These are phyloP conservation scores for Debaryomyces hansenii DNA, from an alignment of 805 yeast species.

Conservation along the genomic window DNA sequence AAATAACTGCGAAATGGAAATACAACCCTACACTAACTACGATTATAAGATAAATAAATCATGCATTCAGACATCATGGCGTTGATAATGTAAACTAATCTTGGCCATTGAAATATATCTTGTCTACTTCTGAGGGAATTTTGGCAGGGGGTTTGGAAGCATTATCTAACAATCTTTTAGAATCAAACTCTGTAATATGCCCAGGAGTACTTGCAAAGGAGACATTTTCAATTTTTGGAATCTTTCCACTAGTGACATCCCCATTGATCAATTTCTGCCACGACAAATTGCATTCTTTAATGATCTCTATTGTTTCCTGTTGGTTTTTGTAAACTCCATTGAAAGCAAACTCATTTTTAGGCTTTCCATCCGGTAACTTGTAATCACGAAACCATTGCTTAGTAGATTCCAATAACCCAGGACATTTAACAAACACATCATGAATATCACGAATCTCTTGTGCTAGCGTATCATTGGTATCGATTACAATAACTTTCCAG, in stretches of 20 bases:
- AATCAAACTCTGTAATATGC: conserved; percentile 16
- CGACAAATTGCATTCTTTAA: conserved; percentile 79
- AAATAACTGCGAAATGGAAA: neutral
- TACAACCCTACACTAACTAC: too few species aligned
- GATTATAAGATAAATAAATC: too few species aligned
- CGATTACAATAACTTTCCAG: conserved; percentile 91
- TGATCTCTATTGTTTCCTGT: conserved; percentile 80
- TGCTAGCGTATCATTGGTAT: conserved; percentile 82
- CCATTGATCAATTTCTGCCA: conserved; percentile 79
- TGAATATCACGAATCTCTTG: conserved; percentile 83
- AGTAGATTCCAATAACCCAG: conserved; percentile 91
- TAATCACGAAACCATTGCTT: conserved; percentile 98
- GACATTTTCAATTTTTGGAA: conserved; percentile 40
- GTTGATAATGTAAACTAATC: neutral
- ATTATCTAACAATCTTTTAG: conserved; percentile 11
- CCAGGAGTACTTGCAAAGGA: conserved; percentile 33
- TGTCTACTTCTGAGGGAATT: conserved; percentile 42
- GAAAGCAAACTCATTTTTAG: conserved; percentile 95
- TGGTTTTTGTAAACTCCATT: conserved; percentile 88
- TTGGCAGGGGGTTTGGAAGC: conserved; percentile 23
- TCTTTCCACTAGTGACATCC: conserved; percentile 33
- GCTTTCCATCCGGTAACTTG: conserved; percentile 98
- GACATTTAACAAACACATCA: conserved; percentile 86
- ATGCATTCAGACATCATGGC: neutral
- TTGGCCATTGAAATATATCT: conserved; percentile 25